Base-by-base conservation (phyloP, 2,329 filamentous ascomycete genomes). In the Colletotrichum chlorophyti region DNA sequence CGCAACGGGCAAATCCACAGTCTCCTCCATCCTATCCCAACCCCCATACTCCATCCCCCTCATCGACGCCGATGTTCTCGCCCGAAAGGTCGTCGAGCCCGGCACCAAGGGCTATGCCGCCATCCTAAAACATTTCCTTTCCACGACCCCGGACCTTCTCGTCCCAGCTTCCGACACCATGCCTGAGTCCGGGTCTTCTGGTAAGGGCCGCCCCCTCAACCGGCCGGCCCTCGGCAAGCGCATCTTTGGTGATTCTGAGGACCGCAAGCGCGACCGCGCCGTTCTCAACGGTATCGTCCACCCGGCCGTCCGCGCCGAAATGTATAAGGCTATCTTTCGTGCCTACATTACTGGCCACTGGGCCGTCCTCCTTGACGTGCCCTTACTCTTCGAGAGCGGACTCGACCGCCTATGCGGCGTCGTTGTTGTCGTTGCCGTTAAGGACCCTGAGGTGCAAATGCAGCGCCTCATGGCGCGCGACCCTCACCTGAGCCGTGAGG, bases 1-100 rank as follows among this genome's bases (percentile, higher is more conserved):
- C 71, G 95, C 95, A 60, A 99, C 95, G 6, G 95, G 95, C 73
- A 99, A 99, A 84, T 97, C 94, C 41, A 99, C 94, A 65, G 93
- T 97, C 53, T 97, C 95, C 24, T 81, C 83, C 34, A 83, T 97
- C 66, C 90, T 99, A 67, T 86, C 90, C 47, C 82, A 85, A 5
- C 80, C 91, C 5, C 95, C 94, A 0, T 91, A 97, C 80, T 89
- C 85, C 60, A 84, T 99, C 61, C 93, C 95, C 68, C 84, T 99
- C 66, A 89, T 99, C 78, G 95, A 99, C 71, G 94, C 95, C 70
- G 95, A 99, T 78, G 77, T 96, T 53, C 83, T 98, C 61, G 94
- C 95, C 43, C 93, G 94, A 66, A 85, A 95, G 73, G 95, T 98
- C 59, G 94, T 99, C 72, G 92, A 96, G 73, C 95, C 95, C 1